Percentiles rank a stretch among this genome's conserved stretches.
Evolutionary conservation across 179 eudicot genomes (phyloP).

Genomic region (Beta macrorhiza): DNA sequence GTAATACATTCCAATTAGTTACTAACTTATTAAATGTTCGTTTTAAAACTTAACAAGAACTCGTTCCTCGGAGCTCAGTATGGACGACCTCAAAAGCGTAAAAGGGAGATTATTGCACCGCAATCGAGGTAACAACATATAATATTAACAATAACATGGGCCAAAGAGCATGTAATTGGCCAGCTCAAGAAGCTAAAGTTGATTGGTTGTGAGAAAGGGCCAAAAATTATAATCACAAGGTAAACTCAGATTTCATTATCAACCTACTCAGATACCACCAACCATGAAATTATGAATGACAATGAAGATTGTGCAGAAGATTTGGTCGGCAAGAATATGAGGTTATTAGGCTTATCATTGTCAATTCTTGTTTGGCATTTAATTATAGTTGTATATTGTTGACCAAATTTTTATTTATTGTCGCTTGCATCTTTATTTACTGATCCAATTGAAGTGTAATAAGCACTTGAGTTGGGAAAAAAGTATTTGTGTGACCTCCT

Average conservation of each 20-base stretch:
- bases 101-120: too few relatives aligned
- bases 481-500: neutral
- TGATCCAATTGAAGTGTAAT: neutral
- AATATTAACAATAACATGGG: too few relatives aligned
- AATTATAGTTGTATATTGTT: neutral
- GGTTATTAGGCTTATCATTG: neutral
- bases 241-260: neutral
- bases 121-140: too few relatives aligned
- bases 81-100: too few relatives aligned
- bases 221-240: neutral
- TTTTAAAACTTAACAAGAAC: too few relatives aligned
- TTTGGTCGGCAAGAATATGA: slow-evolving; percentile 6
- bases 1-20: too few relatives aligned
- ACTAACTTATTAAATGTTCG: too few relatives aligned
- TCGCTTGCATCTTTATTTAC: neutral
- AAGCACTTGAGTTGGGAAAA: neutral
- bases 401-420: neutral
- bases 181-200: too few relatives aligned
- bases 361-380: neutral
- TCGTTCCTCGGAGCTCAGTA: too few relatives aligned
- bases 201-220: neutral
- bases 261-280: neutral
- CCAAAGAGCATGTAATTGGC: too few relatives aligned
- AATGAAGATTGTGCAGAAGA: neutral
- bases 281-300: neutral